These are phyloP conservation scores for Spathaspora boniae DNA, from an alignment of 805 yeast species.

Conservation along the genomic window DNA sequence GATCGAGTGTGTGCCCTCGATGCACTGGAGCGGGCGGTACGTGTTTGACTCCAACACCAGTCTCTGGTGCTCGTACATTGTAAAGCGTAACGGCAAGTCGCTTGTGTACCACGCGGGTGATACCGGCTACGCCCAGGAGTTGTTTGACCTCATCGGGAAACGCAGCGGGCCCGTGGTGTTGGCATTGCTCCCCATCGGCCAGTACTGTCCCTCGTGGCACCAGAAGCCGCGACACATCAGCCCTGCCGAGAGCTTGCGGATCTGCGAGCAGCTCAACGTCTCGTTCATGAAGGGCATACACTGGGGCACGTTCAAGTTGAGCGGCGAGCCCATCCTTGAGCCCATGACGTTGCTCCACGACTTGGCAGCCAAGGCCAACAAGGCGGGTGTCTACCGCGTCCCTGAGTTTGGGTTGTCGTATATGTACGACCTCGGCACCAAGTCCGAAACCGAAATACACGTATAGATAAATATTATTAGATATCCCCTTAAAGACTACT, in stretches of 20 bases:
- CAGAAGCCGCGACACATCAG: constrained; percentile 84
- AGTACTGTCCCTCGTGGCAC: constrained; percentile 94
- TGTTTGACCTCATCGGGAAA: constrained; percentile 64
- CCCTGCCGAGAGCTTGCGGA: constrained; percentile 72
- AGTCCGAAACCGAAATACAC: constrained; percentile 15
- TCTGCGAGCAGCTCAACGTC: constrained; percentile 61
- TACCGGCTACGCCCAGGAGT: constrained; percentile 79
- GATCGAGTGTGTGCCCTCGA: constrained; percentile 85
- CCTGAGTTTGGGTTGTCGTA: constrained; percentile 79
- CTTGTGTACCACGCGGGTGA: constrained; percentile 91
- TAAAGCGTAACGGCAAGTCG: constrained; percentile 65
- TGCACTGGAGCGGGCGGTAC: constrained; percentile 94
- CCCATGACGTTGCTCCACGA: constrained; percentile 62
- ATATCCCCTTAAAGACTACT: neutral
- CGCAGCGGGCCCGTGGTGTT: constrained; percentile 55
- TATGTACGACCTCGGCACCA: constrained; percentile 40
- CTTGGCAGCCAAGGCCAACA: constrained; percentile 42
- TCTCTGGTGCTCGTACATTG: constrained; percentile 84
- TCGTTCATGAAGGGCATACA: constrained; percentile 79
- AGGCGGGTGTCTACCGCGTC: constrained; percentile 43
- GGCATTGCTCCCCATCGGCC: constrained; percentile 88
- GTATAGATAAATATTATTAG: constrained; percentile 5
- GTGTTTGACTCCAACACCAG: constrained; percentile 77
- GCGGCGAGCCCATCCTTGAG: constrained; percentile 84
- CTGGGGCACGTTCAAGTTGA: constrained; percentile 92